Evolutionary conservation across 441 rosid genomes (phyloP).

Genomic region (Lepidium campestre): DNA sequence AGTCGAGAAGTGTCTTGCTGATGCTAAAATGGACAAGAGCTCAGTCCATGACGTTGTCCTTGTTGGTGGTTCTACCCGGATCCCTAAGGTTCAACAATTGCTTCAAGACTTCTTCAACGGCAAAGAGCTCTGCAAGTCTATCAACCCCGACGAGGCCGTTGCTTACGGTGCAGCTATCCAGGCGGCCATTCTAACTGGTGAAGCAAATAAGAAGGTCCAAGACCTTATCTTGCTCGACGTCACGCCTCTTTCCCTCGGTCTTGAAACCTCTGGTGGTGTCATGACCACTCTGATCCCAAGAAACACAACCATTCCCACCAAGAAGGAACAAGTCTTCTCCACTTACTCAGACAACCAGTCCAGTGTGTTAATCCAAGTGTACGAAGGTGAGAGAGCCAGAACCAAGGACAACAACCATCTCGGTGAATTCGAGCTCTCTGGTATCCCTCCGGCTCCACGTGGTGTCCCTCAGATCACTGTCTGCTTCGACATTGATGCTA

Average conservation of each 20-base stretch:
- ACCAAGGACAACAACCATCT: constrained; percentile 52
- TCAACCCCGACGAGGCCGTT: constrained; percentile 61
- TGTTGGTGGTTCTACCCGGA: constrained; percentile 61
- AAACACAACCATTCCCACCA: constrained; percentile 53
- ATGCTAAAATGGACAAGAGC: constrained; percentile 59
- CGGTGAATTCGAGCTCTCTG: constrained; percentile 54
- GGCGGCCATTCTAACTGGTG: constrained; percentile 54
- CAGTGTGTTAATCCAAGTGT: constrained; percentile 54
- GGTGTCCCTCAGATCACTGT: constrained; percentile 62
- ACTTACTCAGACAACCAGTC: constrained; percentile 59
- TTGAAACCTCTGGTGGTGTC: constrained; percentile 50
- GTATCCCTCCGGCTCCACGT: constrained; percentile 56
- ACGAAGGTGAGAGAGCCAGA: constrained; percentile 62
- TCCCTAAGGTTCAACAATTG: constrained; percentile 61
- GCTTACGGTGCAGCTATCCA: constrained; percentile 72
- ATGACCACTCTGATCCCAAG: constrained; percentile 50
- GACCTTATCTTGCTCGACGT: constrained; percentile 53
- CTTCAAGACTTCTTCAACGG: constrained; percentile 59
- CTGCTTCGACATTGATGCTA: constrained; percentile 55
- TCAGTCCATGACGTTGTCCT: constrained; percentile 46
- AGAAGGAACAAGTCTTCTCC: constrained; percentile 53
- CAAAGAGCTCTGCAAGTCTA: constrained; percentile 57
- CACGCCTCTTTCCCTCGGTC: constrained; percentile 56
- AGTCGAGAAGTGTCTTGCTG: constrained; percentile 62
- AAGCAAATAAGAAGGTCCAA: constrained; percentile 60